phyloP scores from a whole-genome alignment of 2,329 filamentous ascomycete genomes.

The Scolecobasidium constrictum region DNA sequence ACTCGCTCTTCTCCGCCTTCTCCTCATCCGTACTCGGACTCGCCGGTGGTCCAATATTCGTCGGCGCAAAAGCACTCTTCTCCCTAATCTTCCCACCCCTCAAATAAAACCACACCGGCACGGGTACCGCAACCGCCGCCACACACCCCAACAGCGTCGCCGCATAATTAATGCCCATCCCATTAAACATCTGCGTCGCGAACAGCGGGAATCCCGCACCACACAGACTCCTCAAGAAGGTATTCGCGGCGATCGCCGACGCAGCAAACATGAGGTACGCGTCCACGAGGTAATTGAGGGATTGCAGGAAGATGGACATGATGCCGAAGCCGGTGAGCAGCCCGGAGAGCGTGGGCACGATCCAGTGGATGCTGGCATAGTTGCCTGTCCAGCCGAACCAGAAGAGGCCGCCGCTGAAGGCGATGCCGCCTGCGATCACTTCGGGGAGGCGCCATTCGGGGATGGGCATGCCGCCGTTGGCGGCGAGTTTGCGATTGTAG shows the following conservation, averaged over 20 bases:
- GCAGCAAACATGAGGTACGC: conserved; percentile 46
- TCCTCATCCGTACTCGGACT: conserved; percentile 2
- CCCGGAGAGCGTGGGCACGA: conserved; percentile 31
- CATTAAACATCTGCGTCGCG: conserved; percentile 44
- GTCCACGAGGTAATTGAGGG: conserved; percentile 49
- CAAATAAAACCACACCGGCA: conserved; percentile 33
- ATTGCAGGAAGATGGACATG: conserved; percentile 45
- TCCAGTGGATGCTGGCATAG: conserved; percentile 29
- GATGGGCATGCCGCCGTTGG: conserved; percentile 39
- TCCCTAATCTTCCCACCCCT: conserved; percentile 32
- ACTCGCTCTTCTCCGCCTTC: conserved; percentile 4
- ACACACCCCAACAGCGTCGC: conserved; percentile 34
- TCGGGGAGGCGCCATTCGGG: conserved; percentile 48
- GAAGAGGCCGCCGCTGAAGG: conserved; percentile 31
- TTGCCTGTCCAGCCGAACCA: conserved; percentile 34
- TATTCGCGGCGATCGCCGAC: conserved; percentile 45
- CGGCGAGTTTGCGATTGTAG: conserved; percentile 52
- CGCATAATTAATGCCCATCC: conserved; percentile 40
- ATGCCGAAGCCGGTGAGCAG: conserved; percentile 47
- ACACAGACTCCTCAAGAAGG: conserved; percentile 39
- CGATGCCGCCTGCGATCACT: conserved; percentile 39
- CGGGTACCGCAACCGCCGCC: conserved; percentile 29
- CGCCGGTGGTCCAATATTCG: not conserved
- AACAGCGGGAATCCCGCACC: conserved; percentile 44
- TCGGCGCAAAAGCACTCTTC: conserved; percentile 31